Percentiles rank a stretch among this genome's conserved stretches.
phyloP scores from a whole-genome alignment of 345 rosid species.

The Rhodamnia rubescens region DNA sequence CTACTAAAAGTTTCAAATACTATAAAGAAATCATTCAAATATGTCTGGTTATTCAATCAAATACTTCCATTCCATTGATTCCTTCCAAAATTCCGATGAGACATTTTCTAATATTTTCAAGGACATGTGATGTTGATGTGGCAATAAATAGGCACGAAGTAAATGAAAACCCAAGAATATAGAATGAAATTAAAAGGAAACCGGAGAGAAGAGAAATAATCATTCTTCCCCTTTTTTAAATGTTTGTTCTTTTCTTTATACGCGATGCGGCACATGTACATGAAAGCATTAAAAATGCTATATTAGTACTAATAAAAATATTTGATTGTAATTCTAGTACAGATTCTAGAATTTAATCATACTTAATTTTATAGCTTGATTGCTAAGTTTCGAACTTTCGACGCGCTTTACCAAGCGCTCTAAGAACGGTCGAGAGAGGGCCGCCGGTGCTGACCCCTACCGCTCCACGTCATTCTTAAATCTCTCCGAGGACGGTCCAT shows the following conservation, averaged over 20 bases:
- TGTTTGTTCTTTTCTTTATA: neutral
- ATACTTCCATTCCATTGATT: neutral
- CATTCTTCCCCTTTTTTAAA: neutral
- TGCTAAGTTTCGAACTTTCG: neutral
- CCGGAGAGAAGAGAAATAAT: neutral
- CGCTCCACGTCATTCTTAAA: too few relatives aligned
- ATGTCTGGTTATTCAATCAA: neutral
- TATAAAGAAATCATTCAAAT: neutral
- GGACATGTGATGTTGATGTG: neutral
- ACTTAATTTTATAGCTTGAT: neutral
- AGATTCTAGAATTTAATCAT: neutral
- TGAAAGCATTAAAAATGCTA: neutral
- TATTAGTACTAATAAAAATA: neutral
- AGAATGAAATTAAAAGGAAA: neutral
- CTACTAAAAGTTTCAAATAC: neutral
- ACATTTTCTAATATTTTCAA: neutral
- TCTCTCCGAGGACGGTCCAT: neutral
- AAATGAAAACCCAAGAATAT: neutral
- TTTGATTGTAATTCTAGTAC: neutral
- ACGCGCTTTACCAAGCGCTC: neutral
- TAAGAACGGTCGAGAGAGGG: too few relatives aligned
- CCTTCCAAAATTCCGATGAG: neutral
- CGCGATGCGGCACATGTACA: neutral
- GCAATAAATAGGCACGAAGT: neutral
- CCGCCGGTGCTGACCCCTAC: too few relatives aligned